Base-by-base conservation (phyloP, 176 grass and related monocot species). In the Olyra latifolia region DNA sequence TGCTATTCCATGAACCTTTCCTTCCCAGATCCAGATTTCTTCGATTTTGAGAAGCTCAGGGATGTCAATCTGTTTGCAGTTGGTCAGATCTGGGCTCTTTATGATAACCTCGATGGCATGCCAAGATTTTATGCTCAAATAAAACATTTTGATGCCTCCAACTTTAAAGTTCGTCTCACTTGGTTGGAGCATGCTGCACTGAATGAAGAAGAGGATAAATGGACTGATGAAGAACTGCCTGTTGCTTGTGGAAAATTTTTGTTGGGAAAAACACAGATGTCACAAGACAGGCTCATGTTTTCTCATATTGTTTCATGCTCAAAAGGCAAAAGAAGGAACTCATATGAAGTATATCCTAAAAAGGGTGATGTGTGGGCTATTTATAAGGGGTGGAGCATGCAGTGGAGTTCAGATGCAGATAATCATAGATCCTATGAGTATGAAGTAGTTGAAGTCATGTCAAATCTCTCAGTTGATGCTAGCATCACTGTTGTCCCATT, bases 121-220 rank as follows among this genome's bases (percentile, higher is more conserved):
- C 95, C 95, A 79, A 91, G 95, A 40, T 98, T 85, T 80, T 98
- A 94, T 89, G 95, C 91, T 72, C 80, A 69, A 67, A 98, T 98
- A 71, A 83, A 87, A 53, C 56, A 79, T 65, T 66, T 87, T 39
- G 72, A 76, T 88, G 62, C 64, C 2, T 76, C 80, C 54, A 82
- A 86, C 17, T 98, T 98, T 46, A 89, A 91, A 85, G 40, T 91
- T 47, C 85, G 74, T 52, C 85, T 92, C 47, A 88, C 82, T 84
- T 98, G 95, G 92, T 74, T 98, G 60, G 89, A 91, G 64, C 75
- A 78, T 12, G 22, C 67, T 20, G 69, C 88, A 8, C 22, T 22
- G 54, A 87, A 86, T 82, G 76, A 85, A 77, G 58, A 24, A 55
- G 92, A 92, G 83, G 46, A 69, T 4, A 54, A 79, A 65, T 98